Evolutionary conservation across 441 rosid genomes (phyloP).

Genomic region (Cnidoscolus chayamansa): DNA sequence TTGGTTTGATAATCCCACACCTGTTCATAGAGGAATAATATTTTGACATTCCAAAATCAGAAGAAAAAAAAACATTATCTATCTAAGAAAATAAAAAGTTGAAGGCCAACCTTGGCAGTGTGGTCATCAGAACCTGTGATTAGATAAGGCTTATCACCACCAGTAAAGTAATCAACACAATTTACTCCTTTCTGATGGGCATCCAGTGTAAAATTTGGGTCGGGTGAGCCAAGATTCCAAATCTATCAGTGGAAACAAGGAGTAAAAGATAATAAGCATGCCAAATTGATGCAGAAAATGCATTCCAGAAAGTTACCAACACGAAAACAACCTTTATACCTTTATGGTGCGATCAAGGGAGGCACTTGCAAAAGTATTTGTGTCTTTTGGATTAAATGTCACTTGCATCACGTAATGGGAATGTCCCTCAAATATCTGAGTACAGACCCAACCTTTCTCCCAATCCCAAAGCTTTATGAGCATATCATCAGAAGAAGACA

Average conservation of each 20-base stretch:
- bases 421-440: constrained; percentile 77
- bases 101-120: constrained; percentile 80
- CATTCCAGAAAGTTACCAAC: constrained; percentile 6
- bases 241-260: constrained; percentile 42
- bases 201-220: constrained; percentile 86
- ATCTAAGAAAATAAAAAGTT: constrained; percentile 5
- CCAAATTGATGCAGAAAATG: constrained; percentile 15
- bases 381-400: constrained; percentile 73
- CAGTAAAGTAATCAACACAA: constrained; percentile 85
- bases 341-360: constrained; percentile 81
- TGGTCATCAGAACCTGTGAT: constrained; percentile 96
- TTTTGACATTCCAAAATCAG: constrained; percentile 20
- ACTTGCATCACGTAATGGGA: constrained; percentile 91
- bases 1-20: constrained; percentile 90
- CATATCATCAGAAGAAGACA: constrained; percentile 91
- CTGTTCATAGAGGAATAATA: constrained; percentile 33
- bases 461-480: constrained; percentile 94
- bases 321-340: constrained; percentile 37
- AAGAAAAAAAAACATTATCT: neutral
- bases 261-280: constrained; percentile 2
- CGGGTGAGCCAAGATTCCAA: constrained; percentile 95
- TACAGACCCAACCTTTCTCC: constrained; percentile 84
- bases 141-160: constrained; percentile 87
- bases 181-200: constrained; percentile 95
- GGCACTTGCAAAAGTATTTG: constrained; percentile 74